A percentile compares a stretch with the other conserved stretches of the same genome.
Evolutionary conservation across 176 grass and related monocot genomes (phyloP).

Genomic region (Eleusine coracana): DNA sequence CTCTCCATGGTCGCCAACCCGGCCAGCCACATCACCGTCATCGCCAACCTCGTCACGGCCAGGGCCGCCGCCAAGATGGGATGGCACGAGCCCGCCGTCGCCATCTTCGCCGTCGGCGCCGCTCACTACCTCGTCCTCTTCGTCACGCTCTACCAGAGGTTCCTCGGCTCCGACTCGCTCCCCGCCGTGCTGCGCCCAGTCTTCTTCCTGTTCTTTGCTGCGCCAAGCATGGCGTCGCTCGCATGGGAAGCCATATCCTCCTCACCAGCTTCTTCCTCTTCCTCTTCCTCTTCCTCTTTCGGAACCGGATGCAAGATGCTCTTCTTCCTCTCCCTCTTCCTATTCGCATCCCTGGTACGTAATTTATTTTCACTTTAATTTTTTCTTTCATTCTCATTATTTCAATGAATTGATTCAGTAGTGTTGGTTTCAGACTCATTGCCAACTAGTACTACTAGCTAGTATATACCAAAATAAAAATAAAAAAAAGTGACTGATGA

Average conservation of each 20-base stretch:
- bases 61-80: slow-evolving; percentile 74
- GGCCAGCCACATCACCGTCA: slow-evolving; percentile 88
- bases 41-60: slow-evolving; percentile 80
- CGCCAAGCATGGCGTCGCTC: slow-evolving; percentile 83
- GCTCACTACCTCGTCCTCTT: slow-evolving; percentile 94
- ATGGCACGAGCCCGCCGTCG: slow-evolving; percentile 71
- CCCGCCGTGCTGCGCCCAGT: slow-evolving; percentile 79
- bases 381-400: not conserved
- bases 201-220: slow-evolving; percentile 95
- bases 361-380: not conserved
- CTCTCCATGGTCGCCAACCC: slow-evolving; percentile 93
- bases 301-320: slow-evolving; percentile 74
- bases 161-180: slow-evolving; percentile 73
- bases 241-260: slow-evolving; percentile 64
- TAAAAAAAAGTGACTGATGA: no score
- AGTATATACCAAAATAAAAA: no score
- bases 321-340: slow-evolving; percentile 94
- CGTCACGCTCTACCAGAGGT: slow-evolving; percentile 84
- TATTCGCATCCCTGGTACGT: slow-evolving; percentile 77
- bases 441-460: not conserved
- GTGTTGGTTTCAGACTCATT: slow-evolving; percentile 3
- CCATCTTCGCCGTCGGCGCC: slow-evolving; percentile 80
- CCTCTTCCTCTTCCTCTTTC: slow-evolving; percentile 45
- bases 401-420: no score
- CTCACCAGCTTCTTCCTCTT: slow-evolving; percentile 71